Evolutionary conservation across 208 protist genomes (phyloP).

Genomic region (Acanthamoeba sp.): DNA sequence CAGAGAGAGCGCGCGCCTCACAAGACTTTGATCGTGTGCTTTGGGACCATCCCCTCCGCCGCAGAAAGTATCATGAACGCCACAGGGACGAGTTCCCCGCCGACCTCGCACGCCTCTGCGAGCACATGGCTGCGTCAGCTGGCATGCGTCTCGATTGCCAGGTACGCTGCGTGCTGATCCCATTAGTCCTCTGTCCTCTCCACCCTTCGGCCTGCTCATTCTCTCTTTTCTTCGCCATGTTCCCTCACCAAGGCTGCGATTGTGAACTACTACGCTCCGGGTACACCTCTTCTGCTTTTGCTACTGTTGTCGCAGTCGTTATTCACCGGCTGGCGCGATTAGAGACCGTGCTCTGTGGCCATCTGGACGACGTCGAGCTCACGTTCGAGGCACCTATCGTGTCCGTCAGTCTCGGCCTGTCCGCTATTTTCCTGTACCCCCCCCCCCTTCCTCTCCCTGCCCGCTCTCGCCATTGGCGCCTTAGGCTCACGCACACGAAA

Average conservation of each 20-base stretch:
- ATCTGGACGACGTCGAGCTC: constrained; percentile 48
- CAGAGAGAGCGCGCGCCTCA: no score
- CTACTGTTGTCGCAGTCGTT: not conserved
- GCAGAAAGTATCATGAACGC: not conserved
- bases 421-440: constrained; percentile 16
- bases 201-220: no score
- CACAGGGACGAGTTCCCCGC: constrained; percentile 9
- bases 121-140: not conserved
- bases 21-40: no score
- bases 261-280: constrained; percentile 56
- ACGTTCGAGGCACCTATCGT: constrained; percentile 56
- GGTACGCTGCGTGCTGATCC: not conserved
- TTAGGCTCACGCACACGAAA: no score
- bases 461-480: no score
- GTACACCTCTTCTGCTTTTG: not conserved
- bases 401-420: constrained; percentile 29
- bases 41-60: no score
- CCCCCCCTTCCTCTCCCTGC: not conserved
- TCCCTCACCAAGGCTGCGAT: not conserved
- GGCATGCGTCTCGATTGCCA: not conserved
- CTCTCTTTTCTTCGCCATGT: no score
- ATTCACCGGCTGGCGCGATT: no score
- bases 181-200: not conserved
- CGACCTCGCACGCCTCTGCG: not conserved
- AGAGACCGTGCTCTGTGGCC: constrained; percentile 58